These are phyloP conservation scores for Datisca glomerata DNA, from an alignment of 306 rosid species.

Conservation along the genomic window DNA sequence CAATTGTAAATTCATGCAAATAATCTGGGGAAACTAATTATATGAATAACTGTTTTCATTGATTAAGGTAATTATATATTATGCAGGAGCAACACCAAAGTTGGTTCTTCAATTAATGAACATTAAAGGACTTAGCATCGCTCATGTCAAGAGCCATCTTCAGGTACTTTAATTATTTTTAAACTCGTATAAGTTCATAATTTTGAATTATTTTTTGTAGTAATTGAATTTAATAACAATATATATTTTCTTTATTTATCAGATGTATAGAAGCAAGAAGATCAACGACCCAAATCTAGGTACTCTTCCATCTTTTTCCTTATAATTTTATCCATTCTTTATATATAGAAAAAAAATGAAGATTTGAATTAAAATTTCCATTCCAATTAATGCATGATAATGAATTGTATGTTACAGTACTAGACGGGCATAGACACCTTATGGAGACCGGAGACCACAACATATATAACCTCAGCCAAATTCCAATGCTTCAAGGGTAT, in stretches of 20 bases:
- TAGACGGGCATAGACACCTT: slow-evolving; percentile 46
- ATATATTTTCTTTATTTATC: too few species aligned
- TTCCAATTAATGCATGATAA: not conserved
- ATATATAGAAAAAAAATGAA: not conserved
- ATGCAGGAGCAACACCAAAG: slow-evolving; percentile 90
- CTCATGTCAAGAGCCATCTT: slow-evolving; percentile 97
- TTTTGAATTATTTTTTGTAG: too few species aligned
- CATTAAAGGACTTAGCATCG: slow-evolving; percentile 81
- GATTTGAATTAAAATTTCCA: slow-evolving; percentile 14
- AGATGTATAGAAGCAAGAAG: slow-evolving; percentile 95
- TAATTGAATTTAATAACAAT: too few species aligned
- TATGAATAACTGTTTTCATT: not conserved
- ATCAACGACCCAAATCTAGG: slow-evolving; percentile 60
- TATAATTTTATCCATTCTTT: too few species aligned
- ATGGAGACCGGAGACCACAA: slow-evolving; percentile 63
- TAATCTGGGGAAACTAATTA: too few species aligned
- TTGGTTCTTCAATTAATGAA: slow-evolving; percentile 96
- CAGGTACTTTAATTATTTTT: slow-evolving; percentile 44
- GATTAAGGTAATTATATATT: not conserved
- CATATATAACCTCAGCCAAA: slow-evolving; percentile 65
- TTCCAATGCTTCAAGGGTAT: slow-evolving; percentile 82
- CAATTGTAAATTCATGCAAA: too few species aligned
- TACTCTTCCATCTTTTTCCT: too few species aligned
- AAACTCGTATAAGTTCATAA: too few species aligned
- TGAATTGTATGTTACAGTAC: slow-evolving; percentile 11